Evolutionary conservation across 176 grass and related monocot species (phyloP), one percentile per base, ranked within the genome.

Genomic region (Bothriochloa decipiens): DNA sequence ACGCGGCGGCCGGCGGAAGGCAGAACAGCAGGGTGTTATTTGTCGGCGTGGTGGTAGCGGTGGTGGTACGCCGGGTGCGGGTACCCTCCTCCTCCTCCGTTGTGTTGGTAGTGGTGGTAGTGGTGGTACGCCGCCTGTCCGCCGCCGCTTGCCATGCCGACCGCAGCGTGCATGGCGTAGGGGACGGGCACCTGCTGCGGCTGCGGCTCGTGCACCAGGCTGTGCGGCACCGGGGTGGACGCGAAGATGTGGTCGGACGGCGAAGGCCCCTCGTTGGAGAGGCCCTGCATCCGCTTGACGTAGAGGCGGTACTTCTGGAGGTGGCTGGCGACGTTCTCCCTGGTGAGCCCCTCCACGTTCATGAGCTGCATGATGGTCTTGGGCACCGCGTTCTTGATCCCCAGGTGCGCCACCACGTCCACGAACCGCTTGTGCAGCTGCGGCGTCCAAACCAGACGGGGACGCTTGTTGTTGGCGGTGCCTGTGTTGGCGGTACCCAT

Each of bases 301-400:
- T 99, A 99, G 6, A 92, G 90, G 1, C 96, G 43, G 75, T 99
- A 99, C 91, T 99, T 99, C 52, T 99, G 96, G 10, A 99, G 90
- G 77, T 99, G 96, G 89, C 91, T 94, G 0, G 93, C 93, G 0
- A 96, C 96, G 88, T 99, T 99, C 92, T 99, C 96, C 4, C 93
- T 14, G 1, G 88, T 94, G 5, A 99, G 86, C 0, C 96, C 96
- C 2, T 99, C 96, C 20, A 99, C 96, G 86, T 99, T 99, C 96
- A 99, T 99, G 42, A 99, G 84, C 90, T 99, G 89, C 96, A 96
- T 96, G 79, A 96, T 96, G 25, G 88, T 92, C 89, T 99, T 99
- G 58, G 96, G 96, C 74, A 99, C 93, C 0, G 96, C 96, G 70
- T 82, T 93, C 85, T 96, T 96, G 43, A 99, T 90, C 4, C 96